Percentiles rank a stretch among this genome's conserved stretches.
Evolutionary conservation across 176 grass and related monocot genomes (phyloP).

Genomic region (Aegilops tauschii): DNA sequence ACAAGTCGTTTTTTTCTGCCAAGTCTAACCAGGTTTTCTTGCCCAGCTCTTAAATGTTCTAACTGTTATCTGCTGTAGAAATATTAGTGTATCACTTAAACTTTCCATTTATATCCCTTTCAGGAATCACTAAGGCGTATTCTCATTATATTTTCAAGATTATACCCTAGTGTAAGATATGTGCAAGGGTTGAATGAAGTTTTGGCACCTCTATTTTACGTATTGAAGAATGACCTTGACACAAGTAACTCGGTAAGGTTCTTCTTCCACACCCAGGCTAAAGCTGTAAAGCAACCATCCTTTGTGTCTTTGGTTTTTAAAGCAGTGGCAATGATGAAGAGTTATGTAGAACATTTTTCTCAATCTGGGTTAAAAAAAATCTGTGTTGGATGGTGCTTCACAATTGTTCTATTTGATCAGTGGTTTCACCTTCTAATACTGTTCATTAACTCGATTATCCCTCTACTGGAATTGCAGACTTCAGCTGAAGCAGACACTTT

Average conservation of each 20-base stretch:
- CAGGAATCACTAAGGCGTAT: conserved; percentile 88
- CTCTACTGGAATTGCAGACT: conserved; percentile 29
- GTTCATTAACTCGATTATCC: not conserved
- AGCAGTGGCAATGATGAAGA: not conserved
- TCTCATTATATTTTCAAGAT: conserved; percentile 90
- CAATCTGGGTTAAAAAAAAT: not conserved
- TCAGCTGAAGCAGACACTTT: conserved; percentile 88
- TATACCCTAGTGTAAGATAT: conserved; percentile 84
- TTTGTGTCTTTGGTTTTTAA: not conserved
- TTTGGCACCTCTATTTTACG: conserved; percentile 83
- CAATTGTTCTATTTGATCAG: conserved; percentile 17
- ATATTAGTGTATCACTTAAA: conserved; percentile 17
- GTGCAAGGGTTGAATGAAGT: conserved; percentile 99
- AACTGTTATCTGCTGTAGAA: conserved; percentile 2
- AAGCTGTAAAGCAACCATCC: not conserved
- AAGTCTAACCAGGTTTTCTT: conserved; percentile 53
- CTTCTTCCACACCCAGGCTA: not conserved
- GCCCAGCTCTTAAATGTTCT: conserved; percentile 18
- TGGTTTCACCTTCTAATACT: conserved; percentile 10
- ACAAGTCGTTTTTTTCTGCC: conserved; percentile 70
- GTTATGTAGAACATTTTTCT: not conserved
- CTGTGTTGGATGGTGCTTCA: not conserved
- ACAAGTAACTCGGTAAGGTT: conserved; percentile 59
- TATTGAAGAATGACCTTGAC: conserved; percentile 63
- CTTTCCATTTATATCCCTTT: conserved; percentile 26